Base-by-base conservation (phyloP, 352 stramenopile genomes). In the Phytopythium vexans region DNA sequence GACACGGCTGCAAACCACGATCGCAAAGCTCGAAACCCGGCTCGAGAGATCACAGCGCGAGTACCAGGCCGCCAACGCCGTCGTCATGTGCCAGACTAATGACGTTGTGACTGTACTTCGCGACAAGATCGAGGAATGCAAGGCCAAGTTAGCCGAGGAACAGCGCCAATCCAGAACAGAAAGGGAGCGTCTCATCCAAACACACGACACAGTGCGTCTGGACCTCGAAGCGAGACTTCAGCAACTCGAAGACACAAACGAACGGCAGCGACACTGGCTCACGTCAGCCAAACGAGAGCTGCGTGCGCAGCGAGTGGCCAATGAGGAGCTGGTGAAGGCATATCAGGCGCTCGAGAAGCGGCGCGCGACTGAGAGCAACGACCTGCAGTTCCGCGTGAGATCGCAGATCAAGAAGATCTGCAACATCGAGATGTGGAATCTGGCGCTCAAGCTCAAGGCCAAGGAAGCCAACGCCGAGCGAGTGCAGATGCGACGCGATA, bases 361-460 rank as follows among this genome's bases (percentile, higher is more conserved):
- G 4, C 76, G 78, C 11, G 80, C 82, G 4, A 67, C 74, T 0
- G 82, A 92, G 53, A 85, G 75, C 42, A 92, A 91, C 58, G 82
- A 92, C 45, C 86, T 91, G 76, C 76, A 70, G 15, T 88, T 89
- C 46, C 74, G 82, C 38, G 87, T 92, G 39, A 55, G 64, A 8
- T 55, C 75, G 33, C 82, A 92, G 60, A 74, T 89, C 43, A 71
- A 65, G 32, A 80, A 77, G 43, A 88, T 91, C 54, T 86, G 82
- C 53, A 76, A 75, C 54, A 69, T 91, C 15, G 76, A 90, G 47
- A 90, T 92, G 77, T 92, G 82, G 82, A 91, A 88, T 44, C 50
- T 89, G 21, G 78, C 77, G 53, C 66, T 92, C 41, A 88, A 88
- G 62, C 66, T 86, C 10, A 72, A 88, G 39, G 67, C 76, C 2